These are phyloP conservation scores for Xerocomus potaroensis DNA, from an alignment of 768 basidiomycete species.

Conservation along the genomic window DNA sequence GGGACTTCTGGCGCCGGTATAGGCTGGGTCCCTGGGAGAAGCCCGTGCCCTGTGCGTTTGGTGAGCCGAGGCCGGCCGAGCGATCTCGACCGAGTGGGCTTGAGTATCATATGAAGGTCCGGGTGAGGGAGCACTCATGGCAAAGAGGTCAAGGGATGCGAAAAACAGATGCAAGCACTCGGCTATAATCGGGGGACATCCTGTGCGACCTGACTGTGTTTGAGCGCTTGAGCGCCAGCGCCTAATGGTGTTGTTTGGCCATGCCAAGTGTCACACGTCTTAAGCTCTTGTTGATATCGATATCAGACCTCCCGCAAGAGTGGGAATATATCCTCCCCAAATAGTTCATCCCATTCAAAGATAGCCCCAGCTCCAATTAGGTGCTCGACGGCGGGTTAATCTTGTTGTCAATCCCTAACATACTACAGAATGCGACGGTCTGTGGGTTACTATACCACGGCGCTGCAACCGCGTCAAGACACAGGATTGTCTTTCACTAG, in stretches of 20 bases:
- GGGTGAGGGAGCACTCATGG: constrained; percentile 14
- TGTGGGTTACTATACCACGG: constrained; percentile 84
- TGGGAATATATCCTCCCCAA: background rate
- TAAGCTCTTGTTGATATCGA: too few species aligned
- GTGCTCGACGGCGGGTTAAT: constrained; percentile 36
- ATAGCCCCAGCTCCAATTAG: background rate
- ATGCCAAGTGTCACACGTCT: too few species aligned
- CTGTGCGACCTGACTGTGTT: too few species aligned
- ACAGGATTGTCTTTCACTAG: background rate
- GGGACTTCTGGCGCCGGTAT: constrained; percentile 1
- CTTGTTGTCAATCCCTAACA: constrained; percentile 78
- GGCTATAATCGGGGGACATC: background rate
- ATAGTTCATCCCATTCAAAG: background rate
- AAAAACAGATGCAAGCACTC: too few species aligned
- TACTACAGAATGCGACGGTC: constrained; percentile 76
- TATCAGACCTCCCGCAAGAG: too few species aligned
- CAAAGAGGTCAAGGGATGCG: background rate
- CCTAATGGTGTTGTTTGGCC: too few species aligned
- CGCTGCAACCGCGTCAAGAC: constrained; percentile 39
- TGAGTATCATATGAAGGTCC: constrained; percentile 1
- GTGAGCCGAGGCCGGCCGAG: background rate
- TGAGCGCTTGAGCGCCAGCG: too few species aligned
- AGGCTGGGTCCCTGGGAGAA: constrained; percentile 10
- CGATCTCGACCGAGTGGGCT: background rate
- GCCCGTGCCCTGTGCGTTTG: background rate